Conservation (phyloP, 306 rosid species). For the Trifolium dubium region DNA sequence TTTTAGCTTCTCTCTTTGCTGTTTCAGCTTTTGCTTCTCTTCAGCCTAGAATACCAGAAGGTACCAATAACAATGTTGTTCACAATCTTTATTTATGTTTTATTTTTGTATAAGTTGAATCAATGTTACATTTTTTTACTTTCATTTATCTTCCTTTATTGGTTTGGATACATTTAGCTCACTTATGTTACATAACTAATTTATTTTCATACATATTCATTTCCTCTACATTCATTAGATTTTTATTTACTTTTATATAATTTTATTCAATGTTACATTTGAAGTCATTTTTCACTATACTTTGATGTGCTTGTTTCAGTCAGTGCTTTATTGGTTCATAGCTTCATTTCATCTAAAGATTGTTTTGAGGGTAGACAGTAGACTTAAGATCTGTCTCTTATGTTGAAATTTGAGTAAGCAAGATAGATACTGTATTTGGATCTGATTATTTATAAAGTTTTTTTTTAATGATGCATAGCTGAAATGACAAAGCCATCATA, state of each 20-base stretch:
- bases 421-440: conserved; percentile 8
- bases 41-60: conserved; percentile 62
- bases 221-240: not conserved
- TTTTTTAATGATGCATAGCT: too few species aligned
- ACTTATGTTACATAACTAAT: not conserved
- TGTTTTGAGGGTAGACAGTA: not conserved
- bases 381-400: conserved; percentile 21
- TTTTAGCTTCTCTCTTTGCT: conserved; percentile 48
- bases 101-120: not conserved
- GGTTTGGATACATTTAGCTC: not conserved
- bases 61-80: conserved; percentile 39
- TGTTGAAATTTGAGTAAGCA: not conserved
- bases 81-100: too few species aligned
- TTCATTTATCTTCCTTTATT: conserved; percentile 3
- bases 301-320: conserved; percentile 32
- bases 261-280: not conserved
- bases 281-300: not conserved
- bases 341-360: not conserved
- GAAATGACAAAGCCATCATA: too few species aligned
- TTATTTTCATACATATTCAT: not conserved
- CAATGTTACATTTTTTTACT: not conserved
- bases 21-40: conserved; percentile 55
- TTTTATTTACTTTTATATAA: not conserved
- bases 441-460: conserved; percentile 7
- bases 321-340: not conserved